Conservation (phyloP, 78 protist genomes). For the Dictyostelium discoideum region DNA sequence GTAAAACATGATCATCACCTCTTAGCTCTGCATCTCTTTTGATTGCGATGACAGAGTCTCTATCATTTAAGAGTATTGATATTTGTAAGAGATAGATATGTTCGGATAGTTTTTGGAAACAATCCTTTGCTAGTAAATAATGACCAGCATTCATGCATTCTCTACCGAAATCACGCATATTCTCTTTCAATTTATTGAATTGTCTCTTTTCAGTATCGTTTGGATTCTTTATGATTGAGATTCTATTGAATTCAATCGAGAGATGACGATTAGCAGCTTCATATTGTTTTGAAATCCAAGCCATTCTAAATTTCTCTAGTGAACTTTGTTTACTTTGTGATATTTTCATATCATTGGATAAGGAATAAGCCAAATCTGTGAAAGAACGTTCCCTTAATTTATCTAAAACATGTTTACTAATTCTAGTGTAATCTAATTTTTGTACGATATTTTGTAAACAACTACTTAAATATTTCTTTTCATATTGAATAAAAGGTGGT, state of each 20-base stretch:
- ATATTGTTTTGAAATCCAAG: slow-evolving; percentile 67
- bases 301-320: slow-evolving; percentile 52
- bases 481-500: slow-evolving; percentile 48
- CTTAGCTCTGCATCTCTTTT: not conserved
- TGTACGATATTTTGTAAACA: slow-evolving; percentile 65
- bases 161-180: slow-evolving; percentile 59
- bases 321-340: slow-evolving; percentile 38
- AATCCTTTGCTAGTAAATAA: slow-evolving; percentile 43
- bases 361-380: slow-evolving; percentile 37
- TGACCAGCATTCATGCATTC: slow-evolving; percentile 79
- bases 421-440: slow-evolving; percentile 24
- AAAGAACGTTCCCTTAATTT: slow-evolving; percentile 42
- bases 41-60: not conserved
- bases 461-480: slow-evolving; percentile 18
- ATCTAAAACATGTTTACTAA: slow-evolving; percentile 15
- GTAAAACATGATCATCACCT: not conserved
- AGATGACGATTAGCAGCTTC: slow-evolving; percentile 35
- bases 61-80: slow-evolving; percentile 38
- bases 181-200: slow-evolving; percentile 24
- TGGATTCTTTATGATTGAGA: not conserved
- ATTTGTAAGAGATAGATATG: slow-evolving; percentile 42
- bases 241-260: not conserved
- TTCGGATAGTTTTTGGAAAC: slow-evolving; percentile 25
- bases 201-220: slow-evolving; percentile 26
- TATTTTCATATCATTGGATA: slow-evolving; percentile 48